These are phyloP conservation scores for Prunus persica DNA, from an alignment of 306 rosid genomes.

Conservation along the genomic window Prunus_persica_NCBIv2 NC_034013.1:11606001-11606500, in stretches of 20 bases:
- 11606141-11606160: background rate
- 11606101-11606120: background rate
- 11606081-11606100: background rate
- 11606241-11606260: background rate
- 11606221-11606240: background rate
- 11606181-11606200: slow-evolving; percentile 4
- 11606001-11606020: no score
- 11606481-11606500: background rate
- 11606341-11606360: background rate
- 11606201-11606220: background rate
- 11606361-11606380: background rate
- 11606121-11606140: background rate
- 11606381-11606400: background rate
- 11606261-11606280: background rate
- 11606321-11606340: background rate
- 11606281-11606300: background rate
- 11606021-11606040: no score
- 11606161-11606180: background rate
- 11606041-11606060: background rate
- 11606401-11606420: background rate
- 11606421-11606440: background rate
- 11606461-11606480: background rate
- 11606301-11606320: background rate
- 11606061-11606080: background rate
- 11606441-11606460: background rate